Percentiles rank a stretch among this genome's conserved stretches.
These are phyloP conservation scores for Psilocybe sp. DNA, from an alignment of 768 basidiomycete species.

Conservation along the genomic window DNA sequence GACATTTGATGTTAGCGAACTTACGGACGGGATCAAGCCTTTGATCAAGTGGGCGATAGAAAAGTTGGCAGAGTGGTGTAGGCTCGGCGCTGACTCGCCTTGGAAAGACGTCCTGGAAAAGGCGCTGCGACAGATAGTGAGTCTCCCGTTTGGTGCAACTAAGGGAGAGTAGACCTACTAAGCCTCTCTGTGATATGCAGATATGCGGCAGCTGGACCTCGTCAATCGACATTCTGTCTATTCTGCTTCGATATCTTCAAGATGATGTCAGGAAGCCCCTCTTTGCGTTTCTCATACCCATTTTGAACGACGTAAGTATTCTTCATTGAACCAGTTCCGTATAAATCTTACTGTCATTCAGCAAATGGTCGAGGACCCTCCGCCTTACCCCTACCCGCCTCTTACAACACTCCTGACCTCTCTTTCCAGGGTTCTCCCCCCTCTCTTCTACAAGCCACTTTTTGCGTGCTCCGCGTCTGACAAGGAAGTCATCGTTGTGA, in stretches of 20 bases:
- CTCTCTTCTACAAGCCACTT: conserved; percentile 68
- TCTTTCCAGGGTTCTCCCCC: conserved; percentile 52
- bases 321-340: neutral
- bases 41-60: conserved; percentile 17
- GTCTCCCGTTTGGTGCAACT: conserved; percentile 11
- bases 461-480: conserved; percentile 66
- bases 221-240: conserved; percentile 36
- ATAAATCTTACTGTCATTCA: conserved; percentile 16
- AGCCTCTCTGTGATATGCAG: conserved; percentile 2
- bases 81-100: conserved; percentile 5
- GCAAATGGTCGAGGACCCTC: conserved; percentile 56
- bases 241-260: conserved; percentile 42
- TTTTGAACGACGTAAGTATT: conserved; percentile 47
- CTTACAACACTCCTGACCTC: conserved; percentile 51
- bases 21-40: conserved; percentile 4
- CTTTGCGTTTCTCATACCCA: conserved; percentile 39
- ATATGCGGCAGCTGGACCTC: conserved; percentile 39
- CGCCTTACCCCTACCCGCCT: conserved; percentile 40
- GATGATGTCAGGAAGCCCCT: conserved; percentile 44
- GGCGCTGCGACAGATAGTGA: conserved; percentile 19
- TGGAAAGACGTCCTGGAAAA: conserved; percentile 22
- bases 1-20: neutral
- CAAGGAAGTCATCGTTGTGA: conserved; percentile 57
- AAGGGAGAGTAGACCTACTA: neutral
- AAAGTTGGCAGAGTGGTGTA: conserved; percentile 20